These are phyloP conservation scores for Phytophthora nicotianae DNA, from an alignment of 352 stramenopile genomes.

Conservation along the genomic window DNA sequence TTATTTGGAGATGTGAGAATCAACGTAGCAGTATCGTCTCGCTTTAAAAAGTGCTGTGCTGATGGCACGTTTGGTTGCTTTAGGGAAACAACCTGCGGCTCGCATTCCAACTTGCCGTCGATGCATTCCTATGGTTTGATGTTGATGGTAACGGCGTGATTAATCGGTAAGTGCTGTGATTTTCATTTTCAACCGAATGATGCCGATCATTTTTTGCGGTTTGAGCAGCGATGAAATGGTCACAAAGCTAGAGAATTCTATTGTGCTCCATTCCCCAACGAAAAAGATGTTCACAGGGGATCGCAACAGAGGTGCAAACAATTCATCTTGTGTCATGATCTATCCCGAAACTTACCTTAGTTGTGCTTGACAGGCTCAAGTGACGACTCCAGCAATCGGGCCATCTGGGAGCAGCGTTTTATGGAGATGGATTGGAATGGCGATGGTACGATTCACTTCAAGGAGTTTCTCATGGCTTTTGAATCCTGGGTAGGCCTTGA, in stretches of 20 bases:
- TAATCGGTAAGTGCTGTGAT: conserved; percentile 50
- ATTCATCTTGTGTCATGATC: not conserved
- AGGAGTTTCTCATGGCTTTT: conserved; percentile 90
- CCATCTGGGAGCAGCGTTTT: conserved; percentile 83
- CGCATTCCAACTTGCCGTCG: conserved; percentile 81
- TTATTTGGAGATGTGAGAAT: conserved; percentile 69
- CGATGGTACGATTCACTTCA: conserved; percentile 87
- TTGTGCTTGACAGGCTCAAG: conserved; percentile 21
- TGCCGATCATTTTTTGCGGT: not conserved
- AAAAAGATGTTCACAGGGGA: conserved; percentile 69
- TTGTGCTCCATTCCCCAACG: conserved; percentile 74
- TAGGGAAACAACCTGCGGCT: conserved; percentile 83
- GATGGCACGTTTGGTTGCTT: not conserved
- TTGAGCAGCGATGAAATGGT: conserved; percentile 65
- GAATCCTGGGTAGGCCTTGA: conserved; percentile 87
- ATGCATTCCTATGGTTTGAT: conserved; percentile 89
- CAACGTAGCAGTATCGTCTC: not conserved
- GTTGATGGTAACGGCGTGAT: conserved; percentile 77
- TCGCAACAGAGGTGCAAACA: conserved; percentile 25
- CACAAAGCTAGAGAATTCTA: conserved; percentile 62
- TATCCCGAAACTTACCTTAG: not conserved
- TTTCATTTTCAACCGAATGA: not conserved
- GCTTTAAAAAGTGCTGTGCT: not conserved
- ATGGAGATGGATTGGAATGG: conserved; percentile 90
- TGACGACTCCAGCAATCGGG: conserved; percentile 64